A percentile compares a stretch with the other conserved stretches of the same genome.
Conservation (phyloP, 305 asterid genomes). For the Rubia peregrina region DNA sequence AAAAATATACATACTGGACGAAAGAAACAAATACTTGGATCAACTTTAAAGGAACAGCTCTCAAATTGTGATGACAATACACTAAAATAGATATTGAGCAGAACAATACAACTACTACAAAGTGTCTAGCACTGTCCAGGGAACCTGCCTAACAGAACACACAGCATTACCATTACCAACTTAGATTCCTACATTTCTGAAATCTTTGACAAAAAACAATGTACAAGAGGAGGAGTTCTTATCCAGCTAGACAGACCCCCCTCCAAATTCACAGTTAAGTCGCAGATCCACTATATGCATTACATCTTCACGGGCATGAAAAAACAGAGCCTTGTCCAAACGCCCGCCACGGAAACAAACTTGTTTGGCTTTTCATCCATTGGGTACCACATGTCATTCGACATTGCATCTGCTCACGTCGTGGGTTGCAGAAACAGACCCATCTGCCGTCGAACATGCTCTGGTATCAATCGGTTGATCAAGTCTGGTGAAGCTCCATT, state of each 20-base stretch:
- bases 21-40: neutral
- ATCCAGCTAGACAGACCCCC: conserved; percentile 21
- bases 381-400: too few species aligned
- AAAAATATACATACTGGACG: neutral
- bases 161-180: conserved; percentile 24
- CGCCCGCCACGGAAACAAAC: conserved; percentile 10
- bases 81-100: conserved; percentile 15
- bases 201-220: conserved; percentile 23
- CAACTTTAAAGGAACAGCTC: neutral
- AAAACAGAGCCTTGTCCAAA: conserved; percentile 20
- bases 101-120: conserved; percentile 14
- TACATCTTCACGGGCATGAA: conserved; percentile 18
- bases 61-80: conserved; percentile 3
- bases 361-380: conserved; percentile 4
- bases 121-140: conserved; percentile 7
- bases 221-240: conserved; percentile 22
- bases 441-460: conserved; percentile 36
- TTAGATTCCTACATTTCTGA: conserved; percentile 23
- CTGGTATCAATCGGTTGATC: conserved; percentile 39
- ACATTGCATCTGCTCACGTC: conserved; percentile 12
- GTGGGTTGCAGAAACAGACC: conserved; percentile 23
- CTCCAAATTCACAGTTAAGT: conserved; percentile 14
- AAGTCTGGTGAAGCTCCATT: conserved; percentile 41
- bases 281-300: conserved; percentile 24
- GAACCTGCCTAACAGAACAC: conserved; percentile 28